A percentile compares a stretch with the other conserved stretches of the same genome.
Evolutionary conservation across 2,329 filamentous ascomycete species (phyloP).

Genomic region (Nemania bipapillata): DNA sequence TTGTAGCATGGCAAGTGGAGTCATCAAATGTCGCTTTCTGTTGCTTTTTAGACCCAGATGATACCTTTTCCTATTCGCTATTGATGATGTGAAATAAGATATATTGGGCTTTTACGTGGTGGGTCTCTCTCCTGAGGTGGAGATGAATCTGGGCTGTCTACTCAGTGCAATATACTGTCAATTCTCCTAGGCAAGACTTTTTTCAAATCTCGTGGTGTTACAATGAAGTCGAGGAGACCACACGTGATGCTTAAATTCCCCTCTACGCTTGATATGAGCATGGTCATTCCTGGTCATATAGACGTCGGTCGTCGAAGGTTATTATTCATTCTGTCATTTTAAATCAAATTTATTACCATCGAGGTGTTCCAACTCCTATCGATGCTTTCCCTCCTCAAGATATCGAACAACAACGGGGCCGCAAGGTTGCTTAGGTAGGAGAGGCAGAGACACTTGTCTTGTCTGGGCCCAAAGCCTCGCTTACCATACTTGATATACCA

Average conservation of each 20-base stretch:
- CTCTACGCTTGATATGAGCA: not conserved
- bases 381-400: not conserved
- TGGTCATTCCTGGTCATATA: not conserved
- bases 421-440: not conserved
- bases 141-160: slow-evolving; percentile 11
- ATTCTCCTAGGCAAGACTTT: not conserved
- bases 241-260: not conserved
- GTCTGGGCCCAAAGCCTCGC: not conserved
- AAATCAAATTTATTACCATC: not conserved
- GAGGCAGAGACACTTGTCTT: not conserved
- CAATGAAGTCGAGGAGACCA: not conserved
- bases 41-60: slow-evolving; percentile 32
- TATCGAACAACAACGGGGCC: not conserved
- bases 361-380: not conserved
- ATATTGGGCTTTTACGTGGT: not conserved
- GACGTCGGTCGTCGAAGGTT: not conserved
- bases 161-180: slow-evolving; percentile 6
- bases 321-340: not conserved
- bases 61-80: slow-evolving; percentile 40
- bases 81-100: slow-evolving; percentile 28
- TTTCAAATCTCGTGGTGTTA: not conserved
- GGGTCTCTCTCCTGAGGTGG: not conserved
- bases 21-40: slow-evolving; percentile 20
- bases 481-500: not conserved
- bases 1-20: slow-evolving; percentile 1